Conservation (phyloP, 1,284 basidiomycete genomes). For the Cryptococcus sp. region DNA sequence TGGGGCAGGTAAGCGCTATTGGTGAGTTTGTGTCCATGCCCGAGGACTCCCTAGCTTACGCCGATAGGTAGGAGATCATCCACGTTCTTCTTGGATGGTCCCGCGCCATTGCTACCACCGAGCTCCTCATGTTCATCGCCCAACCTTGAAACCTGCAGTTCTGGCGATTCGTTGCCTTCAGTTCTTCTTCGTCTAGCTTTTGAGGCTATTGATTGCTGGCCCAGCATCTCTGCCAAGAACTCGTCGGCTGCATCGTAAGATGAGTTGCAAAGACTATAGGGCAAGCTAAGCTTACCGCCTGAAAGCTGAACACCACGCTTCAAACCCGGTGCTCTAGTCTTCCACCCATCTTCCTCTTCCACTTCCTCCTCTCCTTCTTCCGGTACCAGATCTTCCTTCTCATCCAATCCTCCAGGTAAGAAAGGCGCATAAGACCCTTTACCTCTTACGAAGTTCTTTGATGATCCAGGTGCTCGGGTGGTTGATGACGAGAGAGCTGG, state of each 20-base stretch:
- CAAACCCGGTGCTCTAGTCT: slow-evolving; percentile 38
- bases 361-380: slow-evolving; percentile 36
- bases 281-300: slow-evolving; percentile 26
- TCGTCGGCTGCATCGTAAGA: slow-evolving; percentile 36
- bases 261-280: background rate
- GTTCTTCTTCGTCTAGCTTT: slow-evolving; percentile 37
- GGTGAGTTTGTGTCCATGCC: slow-evolving; percentile 8
- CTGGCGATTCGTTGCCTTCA: slow-evolving; percentile 31
- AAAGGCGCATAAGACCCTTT: slow-evolving; percentile 91
- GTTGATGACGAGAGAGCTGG: slow-evolving; percentile 74
- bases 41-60: slow-evolving; percentile 50
- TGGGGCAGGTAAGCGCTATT: slow-evolving; percentile 45
- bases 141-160: slow-evolving; percentile 31
- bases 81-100: slow-evolving; percentile 54
- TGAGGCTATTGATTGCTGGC: slow-evolving; percentile 30
- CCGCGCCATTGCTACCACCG: slow-evolving; percentile 6
- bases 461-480: slow-evolving; percentile 71
- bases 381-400: slow-evolving; percentile 23
- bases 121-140: slow-evolving; percentile 27
- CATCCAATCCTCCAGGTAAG: slow-evolving; percentile 73
- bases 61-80: slow-evolving; percentile 75
- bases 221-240: slow-evolving; percentile 44
- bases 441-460: slow-evolving; percentile 80
- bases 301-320: slow-evolving; percentile 40
- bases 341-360: slow-evolving; percentile 45